These are phyloP conservation scores for Wallacemonas sp. DNA, from an alignment of 208 protist species.

Conservation along the genomic window DNA sequence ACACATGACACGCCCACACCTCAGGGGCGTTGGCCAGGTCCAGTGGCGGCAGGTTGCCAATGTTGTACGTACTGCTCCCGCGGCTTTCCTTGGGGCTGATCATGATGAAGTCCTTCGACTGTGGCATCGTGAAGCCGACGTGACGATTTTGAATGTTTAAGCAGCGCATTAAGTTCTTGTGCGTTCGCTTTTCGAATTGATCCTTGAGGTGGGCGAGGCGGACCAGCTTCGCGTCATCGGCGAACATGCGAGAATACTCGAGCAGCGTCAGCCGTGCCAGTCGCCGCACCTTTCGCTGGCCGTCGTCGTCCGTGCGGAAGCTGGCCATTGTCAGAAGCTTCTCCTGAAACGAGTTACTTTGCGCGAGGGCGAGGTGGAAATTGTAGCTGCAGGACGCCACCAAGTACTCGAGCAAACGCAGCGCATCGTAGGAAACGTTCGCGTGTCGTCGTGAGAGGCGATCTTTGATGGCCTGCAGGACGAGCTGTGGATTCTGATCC, in stretches of 20 bases:
- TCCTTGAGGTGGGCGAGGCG: conserved; percentile 55
- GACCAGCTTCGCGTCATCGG: conserved; percentile 59
- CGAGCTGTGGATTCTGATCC: conserved; percentile 53
- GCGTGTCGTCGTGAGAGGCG: conserved; percentile 33
- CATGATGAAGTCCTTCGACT: conserved; percentile 56
- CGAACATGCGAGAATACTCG: conserved; percentile 89
- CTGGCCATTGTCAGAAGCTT: conserved; percentile 61
- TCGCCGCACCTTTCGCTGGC: conserved; percentile 60
- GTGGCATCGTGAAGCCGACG: conserved; percentile 64
- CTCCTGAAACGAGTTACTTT: conserved; percentile 53
- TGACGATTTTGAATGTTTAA: conserved; percentile 73
- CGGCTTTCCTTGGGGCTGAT: conserved; percentile 58
- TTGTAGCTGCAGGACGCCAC: conserved; percentile 71
- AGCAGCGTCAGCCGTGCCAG: conserved; percentile 74
- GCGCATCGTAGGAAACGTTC: conserved; percentile 38
- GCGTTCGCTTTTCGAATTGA: conserved; percentile 64
- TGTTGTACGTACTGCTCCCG: conserved; percentile 20
- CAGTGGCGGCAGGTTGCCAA: conserved; percentile 25
- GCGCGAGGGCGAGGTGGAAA: conserved; percentile 77
- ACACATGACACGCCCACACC: conserved; percentile 76
- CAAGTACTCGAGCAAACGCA: conserved; percentile 76
- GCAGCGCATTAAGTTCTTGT: conserved; percentile 71
- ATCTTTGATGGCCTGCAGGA: conserved; percentile 49
- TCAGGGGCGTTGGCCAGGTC: conserved; percentile 34
- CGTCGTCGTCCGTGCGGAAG: conserved; percentile 43